phyloP scores from a whole-genome alignment of 202 grass and related monocot genomes.

The Saccharum hybrid region DNA sequence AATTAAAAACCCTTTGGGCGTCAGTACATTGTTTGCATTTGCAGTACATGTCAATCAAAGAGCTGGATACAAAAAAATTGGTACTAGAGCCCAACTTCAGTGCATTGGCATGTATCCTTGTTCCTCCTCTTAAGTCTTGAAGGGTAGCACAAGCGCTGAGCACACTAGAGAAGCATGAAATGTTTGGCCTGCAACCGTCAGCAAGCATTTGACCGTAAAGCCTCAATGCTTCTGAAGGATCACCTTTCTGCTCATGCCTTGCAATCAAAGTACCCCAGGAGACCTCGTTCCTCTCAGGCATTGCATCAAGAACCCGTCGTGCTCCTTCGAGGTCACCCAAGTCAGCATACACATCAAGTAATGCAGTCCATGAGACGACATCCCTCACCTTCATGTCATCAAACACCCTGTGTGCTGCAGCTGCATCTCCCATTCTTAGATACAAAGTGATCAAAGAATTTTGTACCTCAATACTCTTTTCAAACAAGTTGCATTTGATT shows the following conservation, averaged over 20 bases:
- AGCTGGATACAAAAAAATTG: slow-evolving; percentile 62
- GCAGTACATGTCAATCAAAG: slow-evolving; percentile 83
- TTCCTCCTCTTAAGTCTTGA: slow-evolving; percentile 53
- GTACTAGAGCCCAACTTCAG: slow-evolving; percentile 57
- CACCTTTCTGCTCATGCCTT: slow-evolving; percentile 68
- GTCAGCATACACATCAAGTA: slow-evolving; percentile 69
- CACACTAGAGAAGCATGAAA: slow-evolving; percentile 74
- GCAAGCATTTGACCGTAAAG: slow-evolving; percentile 60
- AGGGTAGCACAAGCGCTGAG: slow-evolving; percentile 67
- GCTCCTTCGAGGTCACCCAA: slow-evolving; percentile 67
- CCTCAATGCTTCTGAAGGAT: slow-evolving; percentile 56
- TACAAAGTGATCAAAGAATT: slow-evolving; percentile 73
- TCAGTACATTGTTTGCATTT: slow-evolving; percentile 54
- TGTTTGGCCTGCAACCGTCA: slow-evolving; percentile 65
- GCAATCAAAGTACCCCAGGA: slow-evolving; percentile 80
- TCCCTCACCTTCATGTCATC: slow-evolving; percentile 76
- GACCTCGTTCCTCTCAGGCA: slow-evolving; percentile 82
- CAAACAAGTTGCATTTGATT: slow-evolving; percentile 66
- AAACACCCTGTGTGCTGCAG: slow-evolving; percentile 60
- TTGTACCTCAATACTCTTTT: slow-evolving; percentile 45
- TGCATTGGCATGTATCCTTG: slow-evolving; percentile 53
- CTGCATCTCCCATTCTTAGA: slow-evolving; percentile 61
- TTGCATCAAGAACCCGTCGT: slow-evolving; percentile 58
- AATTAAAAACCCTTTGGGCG: slow-evolving; percentile 55
- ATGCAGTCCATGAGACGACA: slow-evolving; percentile 72